Conservation (phyloP, 176 grass and related monocot species). For the Coix lacrymajobi region DNA sequence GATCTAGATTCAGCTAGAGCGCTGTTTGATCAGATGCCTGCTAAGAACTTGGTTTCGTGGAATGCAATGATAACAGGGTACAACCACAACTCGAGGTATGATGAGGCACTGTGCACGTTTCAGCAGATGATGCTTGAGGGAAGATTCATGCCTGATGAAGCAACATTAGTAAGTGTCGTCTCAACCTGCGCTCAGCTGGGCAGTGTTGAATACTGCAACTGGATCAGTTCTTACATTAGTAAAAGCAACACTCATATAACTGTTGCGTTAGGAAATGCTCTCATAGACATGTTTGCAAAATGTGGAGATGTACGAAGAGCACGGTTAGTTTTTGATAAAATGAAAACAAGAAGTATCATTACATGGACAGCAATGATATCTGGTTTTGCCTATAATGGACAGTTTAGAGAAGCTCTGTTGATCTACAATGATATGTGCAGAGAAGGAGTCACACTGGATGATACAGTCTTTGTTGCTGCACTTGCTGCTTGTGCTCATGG, state of each 20-base stretch:
- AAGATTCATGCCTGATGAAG: conserved; percentile 37
- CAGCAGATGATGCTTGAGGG: conserved; percentile 42
- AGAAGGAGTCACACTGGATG: conserved; percentile 37
- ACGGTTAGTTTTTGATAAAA: conserved; percentile 22
- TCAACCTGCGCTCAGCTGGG: conserved; percentile 36
- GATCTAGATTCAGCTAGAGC: conserved; percentile 33
- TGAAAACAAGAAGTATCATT: conserved; percentile 35
- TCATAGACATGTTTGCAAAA: conserved; percentile 55
- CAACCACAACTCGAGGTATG: conserved; percentile 44
- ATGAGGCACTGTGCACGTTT: conserved; percentile 40
- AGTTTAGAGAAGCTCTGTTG: conserved; percentile 29
- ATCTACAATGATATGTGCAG: conserved; percentile 34
- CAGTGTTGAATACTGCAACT: conserved; percentile 42
- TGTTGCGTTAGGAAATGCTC: conserved; percentile 44
- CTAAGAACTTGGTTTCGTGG: conserved; percentile 42
- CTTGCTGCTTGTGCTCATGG: conserved; percentile 51
- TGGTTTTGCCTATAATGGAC: conserved; percentile 49
- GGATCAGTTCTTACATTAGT: conserved; percentile 43
- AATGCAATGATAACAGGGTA: conserved; percentile 42
- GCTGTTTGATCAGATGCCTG: conserved; percentile 42
- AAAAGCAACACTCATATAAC: conserved; percentile 26
- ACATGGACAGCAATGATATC: conserved; percentile 65
- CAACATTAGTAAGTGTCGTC: conserved; percentile 38
- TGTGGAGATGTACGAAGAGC: conserved; percentile 46
- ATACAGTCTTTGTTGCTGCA: conserved; percentile 30